Conservation (phyloP, 78 protist genomes). For the slime mould (Dictyostelium discoideum) region DNA sequence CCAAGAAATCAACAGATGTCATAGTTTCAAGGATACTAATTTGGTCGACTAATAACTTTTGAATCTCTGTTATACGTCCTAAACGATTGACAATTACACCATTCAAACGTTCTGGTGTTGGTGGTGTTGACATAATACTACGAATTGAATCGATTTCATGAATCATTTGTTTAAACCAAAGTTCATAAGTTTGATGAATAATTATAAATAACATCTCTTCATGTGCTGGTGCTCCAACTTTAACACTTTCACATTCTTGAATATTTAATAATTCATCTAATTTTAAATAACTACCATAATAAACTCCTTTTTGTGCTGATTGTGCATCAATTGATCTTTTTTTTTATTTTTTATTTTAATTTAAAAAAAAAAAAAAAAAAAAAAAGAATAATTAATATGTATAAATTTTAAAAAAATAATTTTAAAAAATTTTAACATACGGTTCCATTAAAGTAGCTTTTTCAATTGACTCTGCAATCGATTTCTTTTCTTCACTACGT, state of each 20-base stretch:
- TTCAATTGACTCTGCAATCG: constrained; percentile 29
- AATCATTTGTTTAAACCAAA: constrained; percentile 91
- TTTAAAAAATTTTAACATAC: not conserved
- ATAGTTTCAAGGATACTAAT: constrained; percentile 86
- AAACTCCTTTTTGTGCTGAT: constrained; percentile 59
- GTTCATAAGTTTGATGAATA: constrained; percentile 90
- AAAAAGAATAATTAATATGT: too few relatives aligned
- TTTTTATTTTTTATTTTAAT: not conserved
- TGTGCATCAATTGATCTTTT: constrained; percentile 46
- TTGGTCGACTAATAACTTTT: constrained; percentile 79
- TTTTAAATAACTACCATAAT: constrained; percentile 84
- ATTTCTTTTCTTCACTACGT: not conserved
- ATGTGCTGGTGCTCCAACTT: constrained; percentile 81
- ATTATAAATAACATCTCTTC: constrained; percentile 89
- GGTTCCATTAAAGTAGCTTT: constrained; percentile 39
- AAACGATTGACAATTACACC: constrained; percentile 71
- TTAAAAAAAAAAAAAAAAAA: too few relatives aligned
- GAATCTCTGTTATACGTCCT: constrained; percentile 74
- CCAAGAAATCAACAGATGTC: constrained; percentile 82
- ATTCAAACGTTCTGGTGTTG: constrained; percentile 67
- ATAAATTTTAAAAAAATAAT: not conserved
- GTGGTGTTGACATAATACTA: constrained; percentile 55
- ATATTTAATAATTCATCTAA: constrained; percentile 47
- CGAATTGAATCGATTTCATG: constrained; percentile 82
- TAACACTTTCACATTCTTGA: constrained; percentile 56